Base-by-base conservation (phyloP, 768 basidiomycete species). In the Suillus sp. region DNA sequence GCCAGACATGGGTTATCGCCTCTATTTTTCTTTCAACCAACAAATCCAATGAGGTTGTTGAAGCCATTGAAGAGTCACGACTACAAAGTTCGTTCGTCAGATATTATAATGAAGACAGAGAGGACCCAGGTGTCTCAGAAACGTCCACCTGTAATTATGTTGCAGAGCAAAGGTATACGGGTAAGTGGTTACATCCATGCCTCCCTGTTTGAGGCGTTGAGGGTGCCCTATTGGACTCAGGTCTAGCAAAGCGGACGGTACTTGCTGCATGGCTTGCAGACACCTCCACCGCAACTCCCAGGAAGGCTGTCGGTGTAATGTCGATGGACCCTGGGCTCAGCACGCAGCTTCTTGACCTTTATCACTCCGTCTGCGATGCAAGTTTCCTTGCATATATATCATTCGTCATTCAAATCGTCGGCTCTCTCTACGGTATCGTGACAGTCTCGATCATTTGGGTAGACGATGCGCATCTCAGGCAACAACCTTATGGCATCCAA, bases 291-390 rank as follows among this genome's bases (percentile, higher is more conserved):
- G 55, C 55, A 20, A 57, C 55, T 38, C 55, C 55, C 18, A 40
- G 9, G 40, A 57, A 57, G 37, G 13, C 38, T 2, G 37, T 57
- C 2, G 55, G 55, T 5, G 55, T 57, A 18, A 57, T 57, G 55
- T 57, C 55, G 25, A 57, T 57, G 55, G 55, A 57, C 25, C 55
- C 55, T 38, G 55, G 55, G 25, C 55, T 57, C 55, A 57, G 55
- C 55, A 57, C 55, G 16, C 55, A 57, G 37, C 55, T 57, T 38
- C 4, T 57, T 38, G 55, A 57, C 10, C 55, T 57, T 38, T 57
- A 57, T 27, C 55, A 57, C 37, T 38, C 55, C 10, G 16, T 57
- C 55, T 57, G 55, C 37, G 7, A 57, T 8, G 55, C 55, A 38
- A 18, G 56, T 37, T 27, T 1, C 37, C 37, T 57, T 20, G 37